phyloP scores from a whole-genome alignment of 768 basidiomycete genomes.

The Rhizopogon vulgaris region DNA sequence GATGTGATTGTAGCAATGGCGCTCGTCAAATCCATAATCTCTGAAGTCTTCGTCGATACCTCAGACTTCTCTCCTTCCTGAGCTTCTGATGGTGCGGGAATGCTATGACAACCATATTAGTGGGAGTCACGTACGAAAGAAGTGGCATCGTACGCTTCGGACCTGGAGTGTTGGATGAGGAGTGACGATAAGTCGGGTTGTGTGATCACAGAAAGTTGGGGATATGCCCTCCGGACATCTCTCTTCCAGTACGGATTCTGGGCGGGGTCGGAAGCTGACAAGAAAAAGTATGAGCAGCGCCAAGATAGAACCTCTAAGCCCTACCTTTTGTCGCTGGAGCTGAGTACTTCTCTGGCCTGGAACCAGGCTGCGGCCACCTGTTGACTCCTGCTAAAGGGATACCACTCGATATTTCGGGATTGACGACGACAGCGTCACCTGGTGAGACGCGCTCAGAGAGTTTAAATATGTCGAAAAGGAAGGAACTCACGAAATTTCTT shows the following conservation, averaged over 20 bases:
- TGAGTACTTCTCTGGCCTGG: constrained; percentile 78
- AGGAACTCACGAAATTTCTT: constrained; percentile 81
- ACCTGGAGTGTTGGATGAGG: constrained; percentile 71
- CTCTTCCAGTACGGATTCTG: constrained; percentile 96
- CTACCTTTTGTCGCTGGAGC: constrained; percentile 86
- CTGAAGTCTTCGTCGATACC: constrained; percentile 39
- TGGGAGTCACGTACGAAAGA: neutral
- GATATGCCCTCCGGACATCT: constrained; percentile 87
- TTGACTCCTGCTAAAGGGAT: constrained; percentile 69
- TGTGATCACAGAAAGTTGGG: constrained; percentile 85
- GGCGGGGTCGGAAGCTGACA: constrained; percentile 76
- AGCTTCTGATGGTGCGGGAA: constrained; percentile 44
- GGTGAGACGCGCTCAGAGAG: constrained; percentile 10
- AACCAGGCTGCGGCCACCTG: constrained; percentile 85
- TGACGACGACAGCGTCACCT: constrained; percentile 82
- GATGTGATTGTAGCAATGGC: constrained; percentile 66
- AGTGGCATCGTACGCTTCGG: constrained; percentile 49
- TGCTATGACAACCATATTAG: constrained; percentile 30
- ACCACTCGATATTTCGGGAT: constrained; percentile 88
- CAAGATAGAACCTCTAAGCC: constrained; percentile 2
- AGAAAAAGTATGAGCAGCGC: neutral
- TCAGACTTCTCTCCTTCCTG: constrained; percentile 31
- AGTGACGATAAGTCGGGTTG: constrained; percentile 77
- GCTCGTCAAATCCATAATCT: constrained; percentile 56
- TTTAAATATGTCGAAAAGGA: neutral